Percentiles rank a stretch among this genome's conserved stretches.
Conservation (phyloP, 116 monocot genomes). For the Iris pallida region DNA sequence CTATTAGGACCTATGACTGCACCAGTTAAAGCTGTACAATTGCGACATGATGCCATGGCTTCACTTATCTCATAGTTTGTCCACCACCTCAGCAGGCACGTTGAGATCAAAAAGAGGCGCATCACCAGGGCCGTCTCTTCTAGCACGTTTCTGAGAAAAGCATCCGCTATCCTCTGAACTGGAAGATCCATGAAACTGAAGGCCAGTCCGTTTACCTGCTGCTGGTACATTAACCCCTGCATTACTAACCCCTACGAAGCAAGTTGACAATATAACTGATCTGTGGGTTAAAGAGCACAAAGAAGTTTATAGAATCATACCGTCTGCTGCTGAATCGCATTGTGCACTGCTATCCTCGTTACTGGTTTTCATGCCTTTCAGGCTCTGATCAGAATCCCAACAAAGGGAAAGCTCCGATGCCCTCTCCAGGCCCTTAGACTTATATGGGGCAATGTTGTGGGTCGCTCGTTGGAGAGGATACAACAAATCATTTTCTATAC, state of each 20-base stretch:
- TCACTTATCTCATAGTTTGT: constrained; percentile 20
- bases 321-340: constrained; percentile 19
- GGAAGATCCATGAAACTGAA: constrained; percentile 24
- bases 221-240: neutral
- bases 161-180: constrained; percentile 33
- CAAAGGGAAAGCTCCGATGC: constrained; percentile 53
- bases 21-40: constrained; percentile 43
- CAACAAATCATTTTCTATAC: constrained; percentile 83
- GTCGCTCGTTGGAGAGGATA: constrained; percentile 50
- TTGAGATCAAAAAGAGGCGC: constrained; percentile 57
- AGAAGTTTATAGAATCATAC: constrained; percentile 15
- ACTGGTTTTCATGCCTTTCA: constrained; percentile 20
- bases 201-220: constrained; percentile 1
- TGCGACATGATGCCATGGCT: constrained; percentile 8
- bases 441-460: constrained; percentile 87
- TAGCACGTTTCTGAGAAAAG: constrained; percentile 35
- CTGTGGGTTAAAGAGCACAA: neutral
- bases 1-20: neutral
- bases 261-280: constrained; percentile 1
- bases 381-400: constrained; percentile 36
- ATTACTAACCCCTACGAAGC: neutral
- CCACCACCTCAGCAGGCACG: constrained; percentile 49
- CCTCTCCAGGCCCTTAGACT: constrained; percentile 75
- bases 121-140: constrained; percentile 27
- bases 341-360: constrained; percentile 17